Percentiles rank a stretch among this genome's conserved stretches.
These are phyloP conservation scores for Erodium moschatum DNA, from an alignment of 441 rosid species.

Conservation along the genomic window DNA sequence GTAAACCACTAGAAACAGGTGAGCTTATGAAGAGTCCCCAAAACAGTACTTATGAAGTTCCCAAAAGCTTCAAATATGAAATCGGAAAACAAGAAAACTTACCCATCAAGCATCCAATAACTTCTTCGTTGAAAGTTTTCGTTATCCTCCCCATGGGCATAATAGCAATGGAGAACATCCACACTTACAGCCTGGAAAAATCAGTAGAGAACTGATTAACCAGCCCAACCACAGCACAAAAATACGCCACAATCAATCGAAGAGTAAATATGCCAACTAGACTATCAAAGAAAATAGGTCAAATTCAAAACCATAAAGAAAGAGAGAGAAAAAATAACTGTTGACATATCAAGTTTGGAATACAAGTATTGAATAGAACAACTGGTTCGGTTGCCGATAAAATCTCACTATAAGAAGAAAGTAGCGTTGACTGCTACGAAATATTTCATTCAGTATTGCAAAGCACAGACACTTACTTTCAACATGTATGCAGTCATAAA, in stretches of 20 bases:
- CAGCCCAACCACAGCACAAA: conserved; percentile 7
- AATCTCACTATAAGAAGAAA: not conserved
- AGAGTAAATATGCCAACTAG: not conserved
- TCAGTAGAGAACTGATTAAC: conserved; percentile 11
- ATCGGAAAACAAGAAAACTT: conserved; percentile 18
- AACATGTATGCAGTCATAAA: not conserved
- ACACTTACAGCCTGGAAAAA: conserved; percentile 49
- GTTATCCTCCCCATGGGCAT: conserved; percentile 65
- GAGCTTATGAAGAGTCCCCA: not conserved
- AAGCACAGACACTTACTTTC: not conserved
- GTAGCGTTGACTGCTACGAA: not conserved
- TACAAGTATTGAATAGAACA: too few relatives aligned
- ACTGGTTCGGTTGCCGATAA: too few relatives aligned
- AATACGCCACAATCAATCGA: conserved; percentile 5
- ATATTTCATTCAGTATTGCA: not conserved
- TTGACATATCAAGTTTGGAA: not conserved
- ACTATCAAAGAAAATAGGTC: not conserved
- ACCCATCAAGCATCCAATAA: conserved; percentile 73
- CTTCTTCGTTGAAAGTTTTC: conserved; percentile 56
- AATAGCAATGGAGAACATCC: conserved; percentile 68
- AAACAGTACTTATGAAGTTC: not conserved
- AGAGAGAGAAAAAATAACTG: too few relatives aligned
- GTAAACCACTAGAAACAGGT: not conserved
- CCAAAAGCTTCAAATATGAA: not conserved
- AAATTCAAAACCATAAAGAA: too few relatives aligned